Evolutionary conservation across 208 protist species (phyloP), one percentile per base, ranked within the genome.

Genomic region (Trypanosoma mega): DNA sequence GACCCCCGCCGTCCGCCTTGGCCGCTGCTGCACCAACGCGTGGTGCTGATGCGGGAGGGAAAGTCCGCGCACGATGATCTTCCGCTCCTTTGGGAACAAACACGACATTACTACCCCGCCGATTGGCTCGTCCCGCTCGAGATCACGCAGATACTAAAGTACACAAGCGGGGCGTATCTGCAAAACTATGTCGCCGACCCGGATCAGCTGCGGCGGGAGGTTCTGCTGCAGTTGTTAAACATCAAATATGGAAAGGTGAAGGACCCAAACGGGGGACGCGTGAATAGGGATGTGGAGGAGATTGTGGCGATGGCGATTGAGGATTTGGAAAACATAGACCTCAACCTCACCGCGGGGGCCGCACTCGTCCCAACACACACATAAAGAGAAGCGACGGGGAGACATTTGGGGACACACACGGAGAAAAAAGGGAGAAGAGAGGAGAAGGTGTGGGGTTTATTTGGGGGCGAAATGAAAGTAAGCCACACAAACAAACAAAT

Each of bases 41-140:
- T 81, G 30, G 83, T 91, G 62, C 62, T 91, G 58, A 56, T 93
- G 65, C 87, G 87, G 3, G 87, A 93, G 64, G 83, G 83, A 21
- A 90, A 89, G 54, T 59, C 58, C 8, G 29, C 80, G 2, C 80
- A 78, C 9, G 87, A 93, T 58, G 87, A 93, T 53, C 58, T 93
- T n/a, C 62, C 72, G 20, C 67, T 91, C 8, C 49, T 93, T 61
- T 93, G 87, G 87, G 82, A 90, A 60, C 87, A 93, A 66, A 85
- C 75, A 34, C 76, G 76, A 45, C 77, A 90, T 56, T 93, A 93
- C 74, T 93, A 93, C 72, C 78, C 82, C 12, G 67, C 68, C 3
- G 87, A 93, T 69, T 93, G 87, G 84, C 79, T 93, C 7, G 84
- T 93, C 53, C 82, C 83, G 36, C 69, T 93, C 26, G 82, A 93